phyloP scores from a whole-genome alignment of 1,284 basidiomycete species.

The Vanrija sp. region DNA sequence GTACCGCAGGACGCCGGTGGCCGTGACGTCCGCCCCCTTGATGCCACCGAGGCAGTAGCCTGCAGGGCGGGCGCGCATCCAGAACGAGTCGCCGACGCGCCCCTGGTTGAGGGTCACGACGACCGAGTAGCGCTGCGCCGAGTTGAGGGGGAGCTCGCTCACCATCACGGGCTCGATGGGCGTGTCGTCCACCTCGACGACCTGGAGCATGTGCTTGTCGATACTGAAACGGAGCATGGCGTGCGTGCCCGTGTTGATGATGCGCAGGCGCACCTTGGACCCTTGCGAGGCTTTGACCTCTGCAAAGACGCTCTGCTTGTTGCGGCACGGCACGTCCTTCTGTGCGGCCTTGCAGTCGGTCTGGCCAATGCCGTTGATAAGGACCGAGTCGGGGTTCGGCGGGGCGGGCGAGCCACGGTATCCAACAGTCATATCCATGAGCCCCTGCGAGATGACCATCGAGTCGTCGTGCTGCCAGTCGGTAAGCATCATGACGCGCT shows the following conservation, averaged over 20 bases:
- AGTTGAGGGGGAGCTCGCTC: slow-evolving; percentile 21
- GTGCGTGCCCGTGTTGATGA: slow-evolving; percentile 27
- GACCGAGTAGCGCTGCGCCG: slow-evolving; percentile 38
- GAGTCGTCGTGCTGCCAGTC: slow-evolving; percentile 36
- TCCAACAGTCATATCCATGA: slow-evolving; percentile 1
- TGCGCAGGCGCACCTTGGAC: slow-evolving; percentile 18
- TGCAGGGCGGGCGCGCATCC: slow-evolving; percentile 28
- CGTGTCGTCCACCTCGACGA: slow-evolving; percentile 32
- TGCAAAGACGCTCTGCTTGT: background rate
- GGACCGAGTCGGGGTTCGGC: slow-evolving; percentile 22
- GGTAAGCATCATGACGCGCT: slow-evolving; percentile 20
- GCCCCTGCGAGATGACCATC: slow-evolving; percentile 19
- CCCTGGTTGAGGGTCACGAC: slow-evolving; percentile 34
- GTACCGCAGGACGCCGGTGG: slow-evolving; percentile 10
- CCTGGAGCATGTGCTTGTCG: slow-evolving; percentile 27
- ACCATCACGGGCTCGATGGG: slow-evolving; percentile 19
- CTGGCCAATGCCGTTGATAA: slow-evolving; percentile 28
- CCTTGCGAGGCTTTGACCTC: background rate
- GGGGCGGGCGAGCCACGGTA: slow-evolving; percentile 8
- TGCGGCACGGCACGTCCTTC: slow-evolving; percentile 3
- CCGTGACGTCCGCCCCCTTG: background rate
- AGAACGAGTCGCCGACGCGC: slow-evolving; percentile 31
- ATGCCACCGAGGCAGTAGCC: slow-evolving; percentile 13
- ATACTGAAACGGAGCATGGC: slow-evolving; percentile 22
- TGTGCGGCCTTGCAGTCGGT: background rate